Conservation (phyloP, 495 filamentous ascomycete species). For the Ramalina intermedia region DNA sequence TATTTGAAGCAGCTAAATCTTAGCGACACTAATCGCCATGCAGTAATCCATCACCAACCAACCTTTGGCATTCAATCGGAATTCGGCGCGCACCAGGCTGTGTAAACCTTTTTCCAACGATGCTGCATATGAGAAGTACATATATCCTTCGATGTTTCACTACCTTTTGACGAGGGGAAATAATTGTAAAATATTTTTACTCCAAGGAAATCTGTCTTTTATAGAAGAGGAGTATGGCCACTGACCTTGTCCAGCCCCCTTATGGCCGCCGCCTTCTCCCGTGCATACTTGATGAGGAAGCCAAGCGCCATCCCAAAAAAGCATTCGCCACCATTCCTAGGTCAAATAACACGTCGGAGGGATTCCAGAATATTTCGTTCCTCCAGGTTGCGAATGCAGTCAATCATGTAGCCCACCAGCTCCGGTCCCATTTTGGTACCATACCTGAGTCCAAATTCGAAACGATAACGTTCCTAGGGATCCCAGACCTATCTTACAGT, state of each 20-base stretch:
- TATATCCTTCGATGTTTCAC: no score
- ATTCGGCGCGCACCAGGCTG: no score
- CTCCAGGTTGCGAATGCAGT: conserved; percentile 15
- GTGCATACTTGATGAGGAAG: conserved; percentile 33
- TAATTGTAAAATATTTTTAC: no score
- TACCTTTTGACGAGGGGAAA: no score
- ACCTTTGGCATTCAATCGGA: no score
- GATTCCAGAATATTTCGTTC: conserved; percentile 19
- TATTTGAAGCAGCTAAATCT: no score
- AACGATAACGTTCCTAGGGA: conserved; percentile 21
- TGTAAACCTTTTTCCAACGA: no score
- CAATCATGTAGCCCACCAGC: conserved; percentile 16
- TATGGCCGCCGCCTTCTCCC: conserved; percentile 11
- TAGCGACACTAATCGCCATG: no score
- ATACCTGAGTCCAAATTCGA: conserved; percentile 8
- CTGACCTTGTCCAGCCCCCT: neutral
- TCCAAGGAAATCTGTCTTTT: no score
- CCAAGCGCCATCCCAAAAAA: conserved; percentile 16
- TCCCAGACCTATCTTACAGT: conserved; percentile 18
- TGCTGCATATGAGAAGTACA: no score
- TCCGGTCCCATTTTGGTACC: conserved; percentile 21
- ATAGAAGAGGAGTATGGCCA: no score
- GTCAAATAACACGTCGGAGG: conserved; percentile 9
- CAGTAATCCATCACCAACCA: no score
- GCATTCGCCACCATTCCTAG: conserved; percentile 14